Percentiles rank a stretch among this genome's conserved stretches.
phyloP scores from a whole-genome alignment of 345 rosid species.

The Salix caprea region DNA sequence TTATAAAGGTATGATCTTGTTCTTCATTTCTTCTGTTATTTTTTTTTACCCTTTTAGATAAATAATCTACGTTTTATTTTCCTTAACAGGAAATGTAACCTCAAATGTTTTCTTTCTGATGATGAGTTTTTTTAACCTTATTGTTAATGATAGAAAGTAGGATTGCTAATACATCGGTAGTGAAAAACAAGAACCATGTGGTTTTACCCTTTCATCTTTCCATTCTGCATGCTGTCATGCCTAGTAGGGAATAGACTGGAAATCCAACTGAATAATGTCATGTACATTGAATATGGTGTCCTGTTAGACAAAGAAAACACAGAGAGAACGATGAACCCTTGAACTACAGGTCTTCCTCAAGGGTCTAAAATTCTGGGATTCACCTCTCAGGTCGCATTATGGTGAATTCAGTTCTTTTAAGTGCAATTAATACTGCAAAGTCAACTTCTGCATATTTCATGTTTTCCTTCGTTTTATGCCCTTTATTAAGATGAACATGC shows the following conservation, averaged over 20 bases:
- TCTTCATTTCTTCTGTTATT: neutral
- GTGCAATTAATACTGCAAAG: too few relatives aligned
- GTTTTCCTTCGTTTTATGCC: neutral
- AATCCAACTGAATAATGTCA: neutral
- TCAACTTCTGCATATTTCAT: neutral
- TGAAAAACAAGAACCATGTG: neutral
- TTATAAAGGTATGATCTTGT: constrained; percentile 60
- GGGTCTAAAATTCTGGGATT: too few relatives aligned
- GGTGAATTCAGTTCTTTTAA: too few relatives aligned
- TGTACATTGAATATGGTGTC: neutral
- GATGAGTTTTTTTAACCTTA: neutral
- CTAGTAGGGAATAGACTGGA: neutral
- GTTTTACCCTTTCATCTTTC: neutral
- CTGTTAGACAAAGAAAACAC: neutral
- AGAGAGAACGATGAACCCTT: neutral
- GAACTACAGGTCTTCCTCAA: too few relatives aligned
- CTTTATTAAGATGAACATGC: neutral
- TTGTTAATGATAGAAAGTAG: neutral
- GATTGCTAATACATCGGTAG: neutral
- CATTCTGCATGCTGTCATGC: neutral
- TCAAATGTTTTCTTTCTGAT: neutral
- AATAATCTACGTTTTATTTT: neutral
- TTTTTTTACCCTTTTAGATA: neutral
- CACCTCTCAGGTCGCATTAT: too few relatives aligned
- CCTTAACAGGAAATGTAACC: neutral